These are phyloP conservation scores for Glebionis coronaria DNA, from an alignment of 129 eudicot genomes.

Conservation along the genomic window DNA sequence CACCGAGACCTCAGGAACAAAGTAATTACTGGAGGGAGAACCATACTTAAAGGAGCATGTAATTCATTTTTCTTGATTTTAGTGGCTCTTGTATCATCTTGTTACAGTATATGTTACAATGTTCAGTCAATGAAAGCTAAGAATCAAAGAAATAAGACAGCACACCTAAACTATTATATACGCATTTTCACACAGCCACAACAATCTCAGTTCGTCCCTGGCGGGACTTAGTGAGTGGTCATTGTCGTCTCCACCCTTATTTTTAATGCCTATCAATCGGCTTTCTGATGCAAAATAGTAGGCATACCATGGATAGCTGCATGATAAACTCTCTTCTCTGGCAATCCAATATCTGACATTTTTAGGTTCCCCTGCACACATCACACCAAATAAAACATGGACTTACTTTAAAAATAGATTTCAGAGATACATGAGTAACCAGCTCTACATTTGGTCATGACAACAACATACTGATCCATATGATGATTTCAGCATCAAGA, in stretches of 20 bases:
- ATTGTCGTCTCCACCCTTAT: neutral
- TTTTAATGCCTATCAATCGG: slow-evolving; percentile 45
- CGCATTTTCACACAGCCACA: neutral
- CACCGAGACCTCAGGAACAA: slow-evolving; percentile 69
- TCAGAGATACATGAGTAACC: neutral
- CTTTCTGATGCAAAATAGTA: neutral
- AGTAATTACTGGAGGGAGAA: too few species aligned
- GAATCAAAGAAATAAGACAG: too few species aligned
- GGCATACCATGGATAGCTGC: too few species aligned
- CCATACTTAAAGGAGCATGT: too few species aligned
- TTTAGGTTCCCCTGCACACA: slow-evolving; percentile 66
- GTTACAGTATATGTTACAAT: too few species aligned
- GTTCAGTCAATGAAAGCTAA: too few species aligned
- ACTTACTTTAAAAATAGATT: neutral
- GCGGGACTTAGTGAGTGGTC: neutral
- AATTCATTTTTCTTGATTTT: too few species aligned
- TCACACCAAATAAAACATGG: slow-evolving; percentile 26
- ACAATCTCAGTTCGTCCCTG: neutral
- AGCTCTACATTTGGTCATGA: too few species aligned
- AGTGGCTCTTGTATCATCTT: too few species aligned
- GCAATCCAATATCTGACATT: slow-evolving; percentile 83
- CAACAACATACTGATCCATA: too few species aligned
- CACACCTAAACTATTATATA: neutral
- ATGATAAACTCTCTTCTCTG: slow-evolving; percentile 32
- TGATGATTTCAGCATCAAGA: too few species aligned